Evolutionary conservation across 2,329 filamentous ascomycete species (phyloP), one percentile per base, ranked within the genome.

Genomic region (Alternaria sp.): DNA sequence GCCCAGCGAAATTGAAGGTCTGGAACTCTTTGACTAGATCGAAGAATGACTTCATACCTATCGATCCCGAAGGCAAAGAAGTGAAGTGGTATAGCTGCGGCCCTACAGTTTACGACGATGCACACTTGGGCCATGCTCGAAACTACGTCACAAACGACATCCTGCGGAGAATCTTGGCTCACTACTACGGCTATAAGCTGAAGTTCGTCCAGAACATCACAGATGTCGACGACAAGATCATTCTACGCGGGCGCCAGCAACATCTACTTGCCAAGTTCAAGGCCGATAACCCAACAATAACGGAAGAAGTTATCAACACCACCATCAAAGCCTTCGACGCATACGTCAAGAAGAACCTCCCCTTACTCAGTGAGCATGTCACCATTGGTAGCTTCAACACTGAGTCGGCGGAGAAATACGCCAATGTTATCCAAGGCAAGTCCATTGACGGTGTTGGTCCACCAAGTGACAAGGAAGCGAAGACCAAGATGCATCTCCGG

Each of bases 191-290:
- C 61, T 95, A 90, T 77, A 82, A 92, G 40, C 86, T 97, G 66
- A 87, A 88, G 60, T 96, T 96, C 79, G 91, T 96, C 65, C 95
- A 96, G 89, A 96, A 96, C 79, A 92, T 95, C 63, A 96, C 93
- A 28, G 93, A 79, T 60, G 74, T 79, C 4, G 76, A 79, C 36
- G 77, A 78, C 67, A 78, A 88, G 82, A 91, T 88, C 70, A 88
- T 88, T 62, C 75, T 88, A 13, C 81, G 84, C 54, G 86, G 90
- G 13, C 84, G 94, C 71, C 88, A 95, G 78, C 89, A 95, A 72
- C 86, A 93, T 72, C 80, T 97, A 34, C 88, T 97, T 56, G 80
- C 79, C 44, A 86, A 94, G 61, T 89, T 91, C 75, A 87, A 90
- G 51, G 72, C 76, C 3, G 71, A 81, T 33, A 82, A 86, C 67